Percentiles rank a stretch among this genome's conserved stretches.
These are phyloP conservation scores for Aleurites moluccanus DNA, from an alignment of 441 rosid genomes.

Conservation along the genomic window DNA sequence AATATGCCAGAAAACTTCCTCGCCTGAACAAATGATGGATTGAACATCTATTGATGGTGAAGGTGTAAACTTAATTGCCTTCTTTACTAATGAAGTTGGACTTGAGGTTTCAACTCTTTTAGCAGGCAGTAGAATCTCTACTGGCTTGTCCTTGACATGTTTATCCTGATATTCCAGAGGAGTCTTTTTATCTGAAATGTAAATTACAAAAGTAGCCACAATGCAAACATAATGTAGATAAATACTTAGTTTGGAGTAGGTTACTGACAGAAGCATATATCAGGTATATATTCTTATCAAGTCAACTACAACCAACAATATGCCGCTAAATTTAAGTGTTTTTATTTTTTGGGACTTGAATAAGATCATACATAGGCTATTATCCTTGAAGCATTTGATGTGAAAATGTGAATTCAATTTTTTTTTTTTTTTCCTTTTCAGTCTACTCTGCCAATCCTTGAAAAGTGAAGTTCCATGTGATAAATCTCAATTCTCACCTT, in stretches of 20 bases:
- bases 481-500: not conserved
- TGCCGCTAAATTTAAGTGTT: not conserved
- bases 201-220: not conserved
- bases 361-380: not conserved
- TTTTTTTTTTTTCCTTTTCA: not conserved
- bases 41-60: constrained; percentile 2
- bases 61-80: not conserved
- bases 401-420: not conserved
- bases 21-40: constrained; percentile 4
- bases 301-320: not conserved
- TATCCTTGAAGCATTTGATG: not conserved
- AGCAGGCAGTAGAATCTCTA: not conserved
- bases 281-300: not conserved
- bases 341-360: not conserved
- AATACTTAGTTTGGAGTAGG: not conserved
- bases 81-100: not conserved
- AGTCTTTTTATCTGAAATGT: constrained; percentile 2
- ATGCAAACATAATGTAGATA: not conserved
- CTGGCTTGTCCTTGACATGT: constrained; percentile 4
- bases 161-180: not conserved
- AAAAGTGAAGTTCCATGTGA: not conserved
- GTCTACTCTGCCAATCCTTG: not conserved
- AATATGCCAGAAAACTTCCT: not conserved
- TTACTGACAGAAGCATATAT: not conserved
- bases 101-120: not conserved